These are phyloP conservation scores for Piloderma croceum DNA, from an alignment of 768 basidiomycete genomes.

Conservation along the genomic window DNA sequence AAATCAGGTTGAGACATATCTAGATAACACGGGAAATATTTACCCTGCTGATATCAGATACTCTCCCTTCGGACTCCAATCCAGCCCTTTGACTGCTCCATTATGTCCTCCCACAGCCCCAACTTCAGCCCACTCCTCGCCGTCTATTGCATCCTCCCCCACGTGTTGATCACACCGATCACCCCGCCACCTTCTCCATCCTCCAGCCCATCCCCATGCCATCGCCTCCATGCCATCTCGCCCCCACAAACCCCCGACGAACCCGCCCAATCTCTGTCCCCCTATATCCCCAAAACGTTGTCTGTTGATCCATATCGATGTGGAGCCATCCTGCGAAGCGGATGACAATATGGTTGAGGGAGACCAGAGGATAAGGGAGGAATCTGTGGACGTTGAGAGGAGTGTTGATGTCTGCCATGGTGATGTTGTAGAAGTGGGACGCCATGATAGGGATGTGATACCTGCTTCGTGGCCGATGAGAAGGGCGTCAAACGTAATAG, in stretches of 20 bases:
- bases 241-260: constrained; percentile 87
- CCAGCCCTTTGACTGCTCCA: constrained; percentile 70
- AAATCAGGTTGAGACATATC: constrained; percentile 2
- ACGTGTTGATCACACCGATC: constrained; percentile 2
- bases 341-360: constrained; percentile 49
- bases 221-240: constrained; percentile 55
- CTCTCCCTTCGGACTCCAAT: constrained; percentile 83
- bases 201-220: constrained; percentile 92
- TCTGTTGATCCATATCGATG: constrained; percentile 83
- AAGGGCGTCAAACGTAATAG: constrained; percentile 88
- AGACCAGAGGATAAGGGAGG: constrained; percentile 92
- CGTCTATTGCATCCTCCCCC: constrained; percentile 14
- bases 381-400: constrained; percentile 92
- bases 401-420: constrained; percentile 40
- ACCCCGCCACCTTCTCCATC: constrained; percentile 84
- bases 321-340: constrained; percentile 31
- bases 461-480: constrained; percentile 95
- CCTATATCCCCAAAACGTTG: constrained; percentile 94
- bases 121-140: constrained; percentile 64
- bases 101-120: constrained; percentile 85
- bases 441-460: constrained; percentile 85
- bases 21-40: constrained; percentile 15
- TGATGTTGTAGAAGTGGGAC: constrained; percentile 33
- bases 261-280: constrained; percentile 86
- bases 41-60: constrained; percentile 86